Percentiles rank a stretch among this genome's conserved stretches.
phyloP scores from a whole-genome alignment of 2,329 filamentous ascomycete species.

The Didymella lethalis region DNA sequence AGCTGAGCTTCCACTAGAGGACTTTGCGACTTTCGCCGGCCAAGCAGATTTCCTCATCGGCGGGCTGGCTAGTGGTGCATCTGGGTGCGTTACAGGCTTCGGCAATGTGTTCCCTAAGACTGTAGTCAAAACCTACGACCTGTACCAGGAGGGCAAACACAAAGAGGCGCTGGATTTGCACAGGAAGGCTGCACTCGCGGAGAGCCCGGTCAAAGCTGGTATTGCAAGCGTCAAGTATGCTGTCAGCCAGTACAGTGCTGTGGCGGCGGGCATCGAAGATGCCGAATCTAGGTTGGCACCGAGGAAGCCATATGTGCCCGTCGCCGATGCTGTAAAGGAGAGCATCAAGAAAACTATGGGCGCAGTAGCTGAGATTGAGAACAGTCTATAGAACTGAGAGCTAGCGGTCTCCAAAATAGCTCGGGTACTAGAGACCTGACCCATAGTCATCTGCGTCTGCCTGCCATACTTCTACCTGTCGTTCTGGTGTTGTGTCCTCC shows the following conservation, averaged over 20 bases:
- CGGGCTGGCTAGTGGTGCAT: constrained; percentile 61
- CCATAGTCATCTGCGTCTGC: neutral
- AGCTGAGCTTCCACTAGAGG: constrained; percentile 57
- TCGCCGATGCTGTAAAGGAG: constrained; percentile 35
- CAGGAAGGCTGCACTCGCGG: constrained; percentile 68
- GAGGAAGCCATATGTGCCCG: constrained; percentile 40
- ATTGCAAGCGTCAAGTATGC: constrained; percentile 75
- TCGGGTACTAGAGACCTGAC: neutral
- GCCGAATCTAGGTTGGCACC: constrained; percentile 42
- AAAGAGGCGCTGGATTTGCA: constrained; percentile 69
- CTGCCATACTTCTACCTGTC: neutral
- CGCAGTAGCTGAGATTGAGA: constrained; percentile 39
- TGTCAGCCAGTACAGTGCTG: constrained; percentile 67
- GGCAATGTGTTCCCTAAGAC: constrained; percentile 66
- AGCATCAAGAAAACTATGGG: constrained; percentile 37
- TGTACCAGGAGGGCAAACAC: constrained; percentile 66
- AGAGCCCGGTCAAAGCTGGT: constrained; percentile 70
- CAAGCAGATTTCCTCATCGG: constrained; percentile 75
- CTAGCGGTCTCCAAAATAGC: neutral
- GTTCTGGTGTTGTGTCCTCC: neutral
- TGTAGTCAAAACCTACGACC: constrained; percentile 65
- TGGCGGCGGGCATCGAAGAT: constrained; percentile 60
- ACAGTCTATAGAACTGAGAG: constrained; percentile 3
- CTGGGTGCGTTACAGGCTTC: constrained; percentile 66
- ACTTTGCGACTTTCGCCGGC: constrained; percentile 74